Base-by-base conservation (phyloP, 2,329 filamentous ascomycete genomes). In the Aspergillus brunneoviolaceus region DNA sequence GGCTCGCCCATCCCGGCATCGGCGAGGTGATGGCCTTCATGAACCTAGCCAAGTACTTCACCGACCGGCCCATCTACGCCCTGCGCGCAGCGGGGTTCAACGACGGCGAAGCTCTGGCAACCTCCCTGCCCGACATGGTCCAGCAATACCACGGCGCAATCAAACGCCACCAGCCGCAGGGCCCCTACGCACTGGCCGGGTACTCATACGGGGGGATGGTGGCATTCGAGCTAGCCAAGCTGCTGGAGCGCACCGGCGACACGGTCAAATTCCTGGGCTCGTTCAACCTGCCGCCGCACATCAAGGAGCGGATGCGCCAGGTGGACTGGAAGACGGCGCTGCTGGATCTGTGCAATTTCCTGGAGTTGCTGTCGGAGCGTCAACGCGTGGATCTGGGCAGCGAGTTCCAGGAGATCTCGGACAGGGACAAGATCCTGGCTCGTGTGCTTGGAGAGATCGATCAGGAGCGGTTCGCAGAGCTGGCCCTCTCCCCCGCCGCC, bases 11-110 rank as follows among this genome's bases (percentile, higher is more conserved):
- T 59, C 76, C 77, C 1, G 77, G 72, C 7, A 70, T 70, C 10
- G 76, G 76, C n/a, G 75, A 79, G 56, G 69, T 77, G 12, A 68
- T 79, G 0, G 71, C 76, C 53, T 79, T 77, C 62, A 58, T 79
- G 19, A 67, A 65, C 12, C 65, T 79, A 2, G 64, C 65, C 5
- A 60, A 63, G 10, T 55, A 52, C 11, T 29, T 67, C 21, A 47
- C 54, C 1, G 64, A 68, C 25, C 59, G 66, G 12, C 56, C 56
- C 12, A 54, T 68, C 1, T 64, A 60, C n/a, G 63, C 60, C 2
- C 42, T 68, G 29, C 60, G 64, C 0, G 58, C 64, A 3, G 59
- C 63, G 2, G 66, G 66, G 7, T 64, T 68, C 59, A 59, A 63
- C n/a, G 45, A 53, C 14, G 74, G 72, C 14, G 74, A 82, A 49